A percentile compares a stretch with the other conserved stretches of the same genome.
Evolutionary conservation across 2,329 filamentous ascomycete genomes (phyloP).

Genomic region (Shiraia sp.): DNA sequence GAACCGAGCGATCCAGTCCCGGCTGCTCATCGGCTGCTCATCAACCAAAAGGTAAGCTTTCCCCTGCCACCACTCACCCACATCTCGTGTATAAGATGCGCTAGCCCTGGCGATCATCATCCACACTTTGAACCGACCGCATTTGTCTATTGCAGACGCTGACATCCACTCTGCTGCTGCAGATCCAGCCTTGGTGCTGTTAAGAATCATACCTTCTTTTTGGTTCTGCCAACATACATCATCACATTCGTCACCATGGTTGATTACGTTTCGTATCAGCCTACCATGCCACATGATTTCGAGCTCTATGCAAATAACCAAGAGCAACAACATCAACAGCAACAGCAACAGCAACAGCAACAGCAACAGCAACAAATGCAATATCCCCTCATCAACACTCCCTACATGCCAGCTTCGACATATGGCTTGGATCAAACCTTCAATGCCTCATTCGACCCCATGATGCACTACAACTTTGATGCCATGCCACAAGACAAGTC

Average conservation of each 20-base stretch:
- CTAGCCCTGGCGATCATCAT: constrained; percentile 21
- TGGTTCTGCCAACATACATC: too few species aligned
- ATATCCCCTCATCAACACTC: constrained; percentile 33
- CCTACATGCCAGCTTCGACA: constrained; percentile 32
- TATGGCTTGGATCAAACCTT: constrained; percentile 42
- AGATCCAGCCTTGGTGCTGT: constrained; percentile 14
- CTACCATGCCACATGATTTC: constrained; percentile 43
- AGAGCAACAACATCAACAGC: constrained; percentile 28
- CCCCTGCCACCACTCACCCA: constrained; percentile 23
- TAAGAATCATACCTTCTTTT: constrained; percentile 12
- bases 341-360: constrained; percentile 30
- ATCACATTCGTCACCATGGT: constrained; percentile 35
- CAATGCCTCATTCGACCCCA: constrained; percentile 42
- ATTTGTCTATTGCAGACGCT: constrained; percentile 31
- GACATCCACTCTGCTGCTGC: constrained; percentile 24
- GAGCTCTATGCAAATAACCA: constrained; percentile 42
- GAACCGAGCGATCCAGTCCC: constrained; percentile 32
- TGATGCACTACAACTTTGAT: constrained; percentile 41
- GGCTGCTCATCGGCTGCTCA: constrained; percentile 30
- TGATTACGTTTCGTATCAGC: constrained; percentile 37
- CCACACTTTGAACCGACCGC: constrained; percentile 11
- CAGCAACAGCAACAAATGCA: constrained; percentile 32
- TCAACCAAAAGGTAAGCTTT: constrained; percentile 38
- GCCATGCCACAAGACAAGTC: constrained; percentile 44
- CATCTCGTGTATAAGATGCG: constrained; percentile 22